These are phyloP conservation scores for Torulaspora globosa DNA, from an alignment of 1,139 yeast species.

Conservation along the genomic window DNA sequence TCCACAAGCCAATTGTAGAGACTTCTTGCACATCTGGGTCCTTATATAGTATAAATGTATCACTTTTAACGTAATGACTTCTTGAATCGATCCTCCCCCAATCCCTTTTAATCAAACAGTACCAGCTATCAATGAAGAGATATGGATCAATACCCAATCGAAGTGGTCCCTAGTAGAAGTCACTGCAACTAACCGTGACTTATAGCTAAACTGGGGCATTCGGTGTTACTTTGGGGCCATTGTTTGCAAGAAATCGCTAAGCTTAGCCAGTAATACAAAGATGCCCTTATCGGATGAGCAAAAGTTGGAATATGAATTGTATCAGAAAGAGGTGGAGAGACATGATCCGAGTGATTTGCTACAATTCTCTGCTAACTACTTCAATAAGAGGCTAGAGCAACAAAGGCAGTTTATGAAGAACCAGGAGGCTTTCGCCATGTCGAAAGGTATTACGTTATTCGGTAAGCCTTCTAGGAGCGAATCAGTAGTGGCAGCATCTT, in stretches of 20 bases:
- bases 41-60: background rate
- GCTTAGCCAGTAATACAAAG: background rate
- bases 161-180: background rate
- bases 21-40: background rate
- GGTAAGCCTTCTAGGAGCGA: constrained; percentile 36
- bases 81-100: constrained; percentile 8
- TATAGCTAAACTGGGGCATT: background rate
- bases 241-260: background rate
- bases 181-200: no score
- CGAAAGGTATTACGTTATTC: constrained; percentile 52
- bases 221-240: background rate
- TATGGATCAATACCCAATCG: background rate
- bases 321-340: constrained; percentile 57
- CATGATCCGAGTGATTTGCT: constrained; percentile 65
- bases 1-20: constrained; percentile 22
- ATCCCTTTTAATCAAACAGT: constrained; percentile 11
- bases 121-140: background rate
- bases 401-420: constrained; percentile 56
- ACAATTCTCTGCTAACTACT: constrained; percentile 73
- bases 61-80: constrained; percentile 9
- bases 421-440: constrained; percentile 49
- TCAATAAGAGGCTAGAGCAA: constrained; percentile 55
- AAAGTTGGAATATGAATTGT: constrained; percentile 54
- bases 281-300: constrained; percentile 42
- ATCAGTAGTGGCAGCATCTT: constrained; percentile 18